Evolutionary conservation across 148 eudicot species (phyloP).

Genomic region (Fagopyrum homotropicum): DNA sequence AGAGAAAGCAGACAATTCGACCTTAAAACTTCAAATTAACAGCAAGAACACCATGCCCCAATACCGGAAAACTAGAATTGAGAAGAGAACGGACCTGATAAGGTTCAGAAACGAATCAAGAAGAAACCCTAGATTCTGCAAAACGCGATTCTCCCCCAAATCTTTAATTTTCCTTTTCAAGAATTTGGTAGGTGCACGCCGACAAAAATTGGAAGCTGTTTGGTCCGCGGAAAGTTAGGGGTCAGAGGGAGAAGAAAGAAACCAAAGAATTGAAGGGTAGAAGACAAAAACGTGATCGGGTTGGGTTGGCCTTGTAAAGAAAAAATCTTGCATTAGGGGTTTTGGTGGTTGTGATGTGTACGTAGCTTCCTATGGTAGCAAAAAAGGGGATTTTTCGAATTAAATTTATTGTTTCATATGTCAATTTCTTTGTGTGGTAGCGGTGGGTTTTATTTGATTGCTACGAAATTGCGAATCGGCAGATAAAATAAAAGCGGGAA

Average conservation of each 20-base stretch:
- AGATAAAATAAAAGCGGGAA: slow-evolving; percentile 20
- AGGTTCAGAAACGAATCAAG: slow-evolving; percentile 8
- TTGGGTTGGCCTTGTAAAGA: neutral
- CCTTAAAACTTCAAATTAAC: neutral
- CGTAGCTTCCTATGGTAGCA: slow-evolving; percentile 1
- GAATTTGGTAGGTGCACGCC: neutral
- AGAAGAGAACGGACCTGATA: slow-evolving; percentile 9
- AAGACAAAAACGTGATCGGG: neutral
- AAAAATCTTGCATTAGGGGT: neutral
- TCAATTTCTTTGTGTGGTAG: neutral
- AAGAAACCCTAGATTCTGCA: slow-evolving; percentile 17
- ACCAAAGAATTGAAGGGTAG: neutral
- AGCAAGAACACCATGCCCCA: neutral
- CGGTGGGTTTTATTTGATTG: neutral
- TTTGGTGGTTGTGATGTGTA: slow-evolving; percentile 3
- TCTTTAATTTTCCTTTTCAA: neutral
- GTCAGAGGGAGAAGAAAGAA: neutral
- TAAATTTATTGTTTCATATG: neutral
- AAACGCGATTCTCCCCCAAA: neutral
- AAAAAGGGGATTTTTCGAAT: neutral
- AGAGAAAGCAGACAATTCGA: neutral
- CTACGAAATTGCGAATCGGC: neutral
- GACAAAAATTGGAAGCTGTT: neutral
- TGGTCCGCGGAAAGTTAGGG: neutral
- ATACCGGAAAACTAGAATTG: neutral